Evolutionary conservation across 306 rosid genomes (phyloP).

Genomic region (Ziziphus jujuba): DNA sequence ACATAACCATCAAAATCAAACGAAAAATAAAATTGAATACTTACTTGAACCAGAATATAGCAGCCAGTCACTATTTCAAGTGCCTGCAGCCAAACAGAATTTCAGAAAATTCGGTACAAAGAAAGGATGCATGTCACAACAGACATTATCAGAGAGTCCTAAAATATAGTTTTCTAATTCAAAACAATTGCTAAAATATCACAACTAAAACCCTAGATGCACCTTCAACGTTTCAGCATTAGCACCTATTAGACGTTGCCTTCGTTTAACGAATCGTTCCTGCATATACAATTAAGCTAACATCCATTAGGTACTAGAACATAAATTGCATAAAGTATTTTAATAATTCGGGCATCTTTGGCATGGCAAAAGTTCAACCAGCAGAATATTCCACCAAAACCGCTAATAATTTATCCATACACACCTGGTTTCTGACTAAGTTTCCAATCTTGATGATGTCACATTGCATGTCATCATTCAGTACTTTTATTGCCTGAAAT

Average conservation of each 20-base stretch:
- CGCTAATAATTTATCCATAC: neutral
- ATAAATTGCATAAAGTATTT: neutral
- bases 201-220: slow-evolving; percentile 3
- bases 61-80: slow-evolving; percentile 72
- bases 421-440: slow-evolving; percentile 76
- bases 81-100: slow-evolving; percentile 43
- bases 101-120: slow-evolving; percentile 3
- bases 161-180: neutral
- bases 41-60: slow-evolving; percentile 89
- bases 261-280: slow-evolving; percentile 87
- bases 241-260: slow-evolving; percentile 88
- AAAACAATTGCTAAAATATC: slow-evolving; percentile 1
- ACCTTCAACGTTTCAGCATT: slow-evolving; percentile 90
- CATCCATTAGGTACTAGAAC: neutral
- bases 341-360: neutral
- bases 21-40: slow-evolving; percentile 17
- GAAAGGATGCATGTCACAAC: neutral
- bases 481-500: slow-evolving; percentile 46
- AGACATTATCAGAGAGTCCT: neutral
- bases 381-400: neutral
- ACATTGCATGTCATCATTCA: slow-evolving; percentile 81
- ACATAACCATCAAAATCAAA: slow-evolving; percentile 5
- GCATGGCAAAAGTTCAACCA: neutral
- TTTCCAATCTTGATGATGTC: slow-evolving; percentile 82
- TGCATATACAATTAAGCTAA: slow-evolving; percentile 32